These are phyloP conservation scores for Fraxinus platypoda DNA, from an alignment of 305 asterid genomes.

Conservation along the genomic window DNA sequence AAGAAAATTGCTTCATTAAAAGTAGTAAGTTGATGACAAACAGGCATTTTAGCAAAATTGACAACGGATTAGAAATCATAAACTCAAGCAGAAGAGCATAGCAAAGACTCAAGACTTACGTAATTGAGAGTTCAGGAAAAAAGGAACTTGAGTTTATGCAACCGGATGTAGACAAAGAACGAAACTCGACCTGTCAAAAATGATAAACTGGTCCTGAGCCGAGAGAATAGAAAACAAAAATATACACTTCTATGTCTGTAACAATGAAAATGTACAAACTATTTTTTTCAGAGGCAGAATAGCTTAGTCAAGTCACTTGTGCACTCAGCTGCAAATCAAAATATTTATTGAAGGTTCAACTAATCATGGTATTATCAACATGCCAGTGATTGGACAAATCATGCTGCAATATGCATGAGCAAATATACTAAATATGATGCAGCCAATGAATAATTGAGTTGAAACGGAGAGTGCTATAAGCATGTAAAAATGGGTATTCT, in stretches of 20 bases:
- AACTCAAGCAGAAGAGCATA: slow-evolving; percentile 2
- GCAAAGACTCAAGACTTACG: slow-evolving; percentile 53
- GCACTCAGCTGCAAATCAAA: background rate
- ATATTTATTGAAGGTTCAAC: background rate
- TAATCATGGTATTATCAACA: background rate
- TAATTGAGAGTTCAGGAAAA: slow-evolving; percentile 86
- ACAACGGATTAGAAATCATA: background rate
- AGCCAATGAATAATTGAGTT: background rate
- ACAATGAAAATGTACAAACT: background rate
- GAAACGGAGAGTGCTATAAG: background rate
- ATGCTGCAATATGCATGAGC: background rate
- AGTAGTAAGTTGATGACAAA: slow-evolving; percentile 2
- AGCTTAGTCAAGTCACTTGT: background rate
- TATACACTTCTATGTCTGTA: background rate
- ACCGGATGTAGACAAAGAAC: slow-evolving; percentile 59
- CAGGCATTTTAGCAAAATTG: background rate
- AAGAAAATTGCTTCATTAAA: background rate
- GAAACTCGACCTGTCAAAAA: slow-evolving; percentile 77
- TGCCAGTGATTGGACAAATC: background rate
- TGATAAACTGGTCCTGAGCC: slow-evolving; percentile 1
- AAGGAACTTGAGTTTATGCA: slow-evolving; percentile 76
- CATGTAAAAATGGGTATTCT: background rate
- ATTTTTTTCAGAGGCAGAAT: background rate
- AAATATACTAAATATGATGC: background rate
- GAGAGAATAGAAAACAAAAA: background rate